These are phyloP conservation scores for Phytophthora foliorum DNA, from an alignment of 352 stramenopile species.

Conservation along the genomic window DNA sequence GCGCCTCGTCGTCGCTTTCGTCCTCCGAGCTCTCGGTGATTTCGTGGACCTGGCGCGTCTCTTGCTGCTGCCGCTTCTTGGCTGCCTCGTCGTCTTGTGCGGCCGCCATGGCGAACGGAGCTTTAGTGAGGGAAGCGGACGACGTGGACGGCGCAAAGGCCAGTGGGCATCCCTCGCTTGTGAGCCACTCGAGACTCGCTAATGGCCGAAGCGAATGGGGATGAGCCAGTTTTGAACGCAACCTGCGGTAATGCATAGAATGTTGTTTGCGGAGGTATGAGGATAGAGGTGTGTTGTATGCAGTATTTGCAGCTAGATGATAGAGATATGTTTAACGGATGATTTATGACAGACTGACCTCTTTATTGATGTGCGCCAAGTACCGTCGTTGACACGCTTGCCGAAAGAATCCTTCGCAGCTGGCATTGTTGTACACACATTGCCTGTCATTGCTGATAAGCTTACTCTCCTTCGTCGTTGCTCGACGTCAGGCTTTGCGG, in stretches of 20 bases:
- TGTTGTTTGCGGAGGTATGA: not conserved
- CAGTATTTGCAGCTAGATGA: not conserved
- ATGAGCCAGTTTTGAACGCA: constrained; percentile 26
- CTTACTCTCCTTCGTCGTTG: not conserved
- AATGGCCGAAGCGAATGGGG: constrained; percentile 3
- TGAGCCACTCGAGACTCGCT: constrained; percentile 32
- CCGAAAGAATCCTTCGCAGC: not conserved
- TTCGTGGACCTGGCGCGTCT: constrained; percentile 36
- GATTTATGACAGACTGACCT: not conserved
- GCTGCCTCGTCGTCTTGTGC: too few relatives aligned
- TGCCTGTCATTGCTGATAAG: too few relatives aligned
- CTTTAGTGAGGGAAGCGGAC: not conserved
- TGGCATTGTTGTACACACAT: not conserved
- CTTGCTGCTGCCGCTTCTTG: constrained; percentile 9
- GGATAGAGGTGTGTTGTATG: not conserved
- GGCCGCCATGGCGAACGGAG: constrained; percentile 17
- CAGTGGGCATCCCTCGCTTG: constrained; percentile 43
- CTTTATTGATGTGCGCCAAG: not conserved
- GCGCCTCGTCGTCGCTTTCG: constrained; percentile 34
- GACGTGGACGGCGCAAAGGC: constrained; percentile 25
- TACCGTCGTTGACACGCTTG: not conserved
- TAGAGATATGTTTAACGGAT: not conserved
- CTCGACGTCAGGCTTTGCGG: not conserved
- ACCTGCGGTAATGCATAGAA: not conserved
- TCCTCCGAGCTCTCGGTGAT: constrained; percentile 55